Percentiles rank a stretch among this genome's conserved stretches.
phyloP scores from a whole-genome alignment of 2,329 filamentous ascomycete species.

The Aspergillus sp. region DNA sequence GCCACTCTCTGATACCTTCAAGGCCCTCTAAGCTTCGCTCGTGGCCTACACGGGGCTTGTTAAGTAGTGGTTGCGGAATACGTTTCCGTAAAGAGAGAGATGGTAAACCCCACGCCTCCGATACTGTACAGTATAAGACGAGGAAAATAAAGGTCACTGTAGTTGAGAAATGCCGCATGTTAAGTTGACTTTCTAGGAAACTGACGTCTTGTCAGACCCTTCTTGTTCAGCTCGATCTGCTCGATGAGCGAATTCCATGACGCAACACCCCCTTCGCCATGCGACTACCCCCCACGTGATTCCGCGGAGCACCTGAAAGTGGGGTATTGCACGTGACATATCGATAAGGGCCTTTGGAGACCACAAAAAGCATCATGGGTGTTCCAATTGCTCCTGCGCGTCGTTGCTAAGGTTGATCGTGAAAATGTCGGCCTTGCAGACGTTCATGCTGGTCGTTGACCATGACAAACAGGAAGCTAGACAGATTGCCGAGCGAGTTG shows the following conservation, averaged over 20 bases:
- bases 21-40: slow-evolving; percentile 13
- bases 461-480: slow-evolving; percentile 48
- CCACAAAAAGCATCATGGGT: slow-evolving; percentile 23
- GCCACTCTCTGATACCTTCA: slow-evolving; percentile 20
- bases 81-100: slow-evolving; percentile 20
- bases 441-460: slow-evolving; percentile 50
- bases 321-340: slow-evolving; percentile 21
- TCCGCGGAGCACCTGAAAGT: slow-evolving; percentile 9
- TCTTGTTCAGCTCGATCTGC: neutral
- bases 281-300: slow-evolving; percentile 13
- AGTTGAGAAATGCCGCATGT: slow-evolving; percentile 13
- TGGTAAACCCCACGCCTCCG: slow-evolving; percentile 14
- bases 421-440: slow-evolving; percentile 50
- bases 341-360: slow-evolving; percentile 24
- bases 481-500: slow-evolving; percentile 44
- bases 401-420: slow-evolving; percentile 11
- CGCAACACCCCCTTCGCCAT: slow-evolving; percentile 17
- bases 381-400: slow-evolving; percentile 13
- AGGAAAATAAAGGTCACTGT: slow-evolving; percentile 4
- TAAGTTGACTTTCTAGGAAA: slow-evolving; percentile 2
- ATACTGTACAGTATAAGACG: slow-evolving; percentile 14
- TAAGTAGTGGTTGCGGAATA: slow-evolving; percentile 19
- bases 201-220: neutral
- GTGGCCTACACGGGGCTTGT: slow-evolving; percentile 19
- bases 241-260: slow-evolving; percentile 14